Evolutionary conservation across 352 stramenopile genomes (phyloP).

Genomic region (Globisporangium acanthophoron): DNA sequence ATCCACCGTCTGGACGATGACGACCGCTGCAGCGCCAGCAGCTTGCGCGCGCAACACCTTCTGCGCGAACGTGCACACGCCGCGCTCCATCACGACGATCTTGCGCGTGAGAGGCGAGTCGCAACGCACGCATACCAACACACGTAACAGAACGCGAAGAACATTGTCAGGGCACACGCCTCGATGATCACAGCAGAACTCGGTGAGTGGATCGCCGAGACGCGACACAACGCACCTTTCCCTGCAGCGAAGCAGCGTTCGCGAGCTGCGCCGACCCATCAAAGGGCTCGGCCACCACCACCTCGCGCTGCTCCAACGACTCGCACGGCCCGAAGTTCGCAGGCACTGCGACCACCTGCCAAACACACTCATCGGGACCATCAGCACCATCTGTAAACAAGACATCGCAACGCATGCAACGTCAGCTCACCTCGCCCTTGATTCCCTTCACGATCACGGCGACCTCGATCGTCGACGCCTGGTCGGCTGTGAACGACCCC

Average conservation of each 20-base stretch:
- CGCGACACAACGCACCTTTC: slow-evolving; percentile 26
- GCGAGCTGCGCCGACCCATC: slow-evolving; percentile 40
- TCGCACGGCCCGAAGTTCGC: slow-evolving; percentile 76
- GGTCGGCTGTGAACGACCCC: slow-evolving; percentile 59
- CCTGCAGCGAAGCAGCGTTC: slow-evolving; percentile 31
- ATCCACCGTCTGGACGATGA: slow-evolving; percentile 69
- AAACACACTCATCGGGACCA: no score
- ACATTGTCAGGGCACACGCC: neutral
- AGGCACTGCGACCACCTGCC: slow-evolving; percentile 59
- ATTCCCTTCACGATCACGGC: slow-evolving; percentile 56
- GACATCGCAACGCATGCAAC: no score
- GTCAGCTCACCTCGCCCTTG: slow-evolving; percentile 51
- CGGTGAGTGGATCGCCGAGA: neutral
- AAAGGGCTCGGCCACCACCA: slow-evolving; percentile 56
- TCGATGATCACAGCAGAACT: no score
- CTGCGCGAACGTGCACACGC: slow-evolving; percentile 64
- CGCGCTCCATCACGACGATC: slow-evolving; percentile 69
- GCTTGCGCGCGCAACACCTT: slow-evolving; percentile 67
- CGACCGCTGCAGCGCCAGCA: slow-evolving; percentile 41
- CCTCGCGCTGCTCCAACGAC: slow-evolving; percentile 28
- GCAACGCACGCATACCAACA: neutral
- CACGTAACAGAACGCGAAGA: no score
- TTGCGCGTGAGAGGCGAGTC: slow-evolving; percentile 10
- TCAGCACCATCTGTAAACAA: no score
- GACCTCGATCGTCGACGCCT: slow-evolving; percentile 70